These are phyloP conservation scores for Tylopilus vinaceipallidus DNA, from an alignment of 768 basidiomycete genomes.

Conservation along the genomic window DNA sequence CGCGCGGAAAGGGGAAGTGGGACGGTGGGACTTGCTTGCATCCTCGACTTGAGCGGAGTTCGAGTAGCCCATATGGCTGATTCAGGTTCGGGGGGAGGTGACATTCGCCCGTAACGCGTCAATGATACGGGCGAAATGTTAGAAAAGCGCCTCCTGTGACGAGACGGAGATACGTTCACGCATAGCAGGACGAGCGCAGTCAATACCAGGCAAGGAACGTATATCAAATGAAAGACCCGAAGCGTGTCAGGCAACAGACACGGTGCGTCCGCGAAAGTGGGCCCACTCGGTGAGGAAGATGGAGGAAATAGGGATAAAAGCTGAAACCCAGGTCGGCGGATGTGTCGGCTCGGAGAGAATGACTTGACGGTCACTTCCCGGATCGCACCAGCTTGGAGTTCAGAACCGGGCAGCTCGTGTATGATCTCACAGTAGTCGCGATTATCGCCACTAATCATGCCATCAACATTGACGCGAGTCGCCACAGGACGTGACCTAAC, in stretches of 20 bases:
- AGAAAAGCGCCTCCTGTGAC: conserved; percentile 16
- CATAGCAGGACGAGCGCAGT: conserved; percentile 48
- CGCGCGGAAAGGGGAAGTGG: conserved; percentile 40
- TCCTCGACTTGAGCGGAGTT: conserved; percentile 40
- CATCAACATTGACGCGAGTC: not conserved
- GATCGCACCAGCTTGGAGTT: conserved; percentile 31
- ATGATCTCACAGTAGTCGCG: conserved; percentile 85
- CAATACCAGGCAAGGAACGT: conserved; percentile 60
- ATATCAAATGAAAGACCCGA: conserved; percentile 56
- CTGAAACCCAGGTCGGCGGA: conserved; percentile 80
- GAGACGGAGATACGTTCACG: conserved; percentile 37
- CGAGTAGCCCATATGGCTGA: conserved; percentile 40
- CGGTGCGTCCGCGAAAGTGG: conserved; percentile 59
- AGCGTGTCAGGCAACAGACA: conserved; percentile 80
- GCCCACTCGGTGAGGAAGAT: conserved; percentile 23
- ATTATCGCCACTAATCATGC: conserved; percentile 69
- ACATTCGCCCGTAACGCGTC: conserved; percentile 24
- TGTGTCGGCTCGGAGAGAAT: conserved; percentile 73
- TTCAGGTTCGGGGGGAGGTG: conserved; percentile 30
- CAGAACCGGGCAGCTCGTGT: conserved; percentile 42
- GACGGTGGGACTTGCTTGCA: conserved; percentile 39
- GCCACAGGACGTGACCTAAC: conserved; percentile 11
- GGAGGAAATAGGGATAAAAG: conserved; percentile 65
- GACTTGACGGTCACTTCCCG: conserved; percentile 88
- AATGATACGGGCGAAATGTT: conserved; percentile 35